These are phyloP conservation scores for Camelina laxa DNA, from an alignment of 345 rosid genomes.

Conservation along the genomic window DNA sequence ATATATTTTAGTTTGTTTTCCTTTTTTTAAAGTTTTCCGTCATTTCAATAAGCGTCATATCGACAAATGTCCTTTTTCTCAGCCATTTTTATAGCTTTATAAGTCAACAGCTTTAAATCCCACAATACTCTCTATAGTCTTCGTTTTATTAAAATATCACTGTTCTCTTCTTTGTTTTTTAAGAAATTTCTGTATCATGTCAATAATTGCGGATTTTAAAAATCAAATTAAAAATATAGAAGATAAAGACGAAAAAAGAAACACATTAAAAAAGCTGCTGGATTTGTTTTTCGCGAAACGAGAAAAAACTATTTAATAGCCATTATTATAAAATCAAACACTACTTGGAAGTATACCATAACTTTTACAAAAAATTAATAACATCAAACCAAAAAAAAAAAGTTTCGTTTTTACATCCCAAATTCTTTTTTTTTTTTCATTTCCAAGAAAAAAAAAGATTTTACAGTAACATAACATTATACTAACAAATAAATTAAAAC, in stretches of 20 bases:
- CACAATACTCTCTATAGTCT: conserved; percentile 21
- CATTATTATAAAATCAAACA: background rate
- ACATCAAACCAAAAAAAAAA: background rate
- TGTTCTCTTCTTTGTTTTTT: background rate
- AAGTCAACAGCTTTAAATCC: conserved; percentile 44
- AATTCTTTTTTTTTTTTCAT: no score
- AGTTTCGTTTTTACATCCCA: no score
- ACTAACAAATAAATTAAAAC: background rate
- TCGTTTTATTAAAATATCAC: conserved; percentile 14
- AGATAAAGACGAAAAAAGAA: conserved; percentile 13
- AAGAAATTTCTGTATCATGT: conserved; percentile 17
- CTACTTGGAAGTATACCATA: background rate
- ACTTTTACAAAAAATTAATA: background rate
- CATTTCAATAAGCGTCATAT: conserved; percentile 35
- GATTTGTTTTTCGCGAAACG: conserved; percentile 9
- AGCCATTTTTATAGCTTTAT: conserved; percentile 40
- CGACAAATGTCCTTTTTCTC: conserved; percentile 35
- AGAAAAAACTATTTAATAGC: conserved; percentile 16
- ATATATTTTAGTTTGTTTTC: conserved; percentile 2
- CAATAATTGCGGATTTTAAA: conserved; percentile 34
- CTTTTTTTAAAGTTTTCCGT: conserved; percentile 24
- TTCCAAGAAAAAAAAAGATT: background rate
- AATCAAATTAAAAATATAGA: background rate
- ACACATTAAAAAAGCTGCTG: conserved; percentile 25
- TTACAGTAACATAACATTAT: background rate